Base-by-base conservation (phyloP, 2,329 filamentous ascomycete genomes). In the Talaromyces sp. region DNA sequence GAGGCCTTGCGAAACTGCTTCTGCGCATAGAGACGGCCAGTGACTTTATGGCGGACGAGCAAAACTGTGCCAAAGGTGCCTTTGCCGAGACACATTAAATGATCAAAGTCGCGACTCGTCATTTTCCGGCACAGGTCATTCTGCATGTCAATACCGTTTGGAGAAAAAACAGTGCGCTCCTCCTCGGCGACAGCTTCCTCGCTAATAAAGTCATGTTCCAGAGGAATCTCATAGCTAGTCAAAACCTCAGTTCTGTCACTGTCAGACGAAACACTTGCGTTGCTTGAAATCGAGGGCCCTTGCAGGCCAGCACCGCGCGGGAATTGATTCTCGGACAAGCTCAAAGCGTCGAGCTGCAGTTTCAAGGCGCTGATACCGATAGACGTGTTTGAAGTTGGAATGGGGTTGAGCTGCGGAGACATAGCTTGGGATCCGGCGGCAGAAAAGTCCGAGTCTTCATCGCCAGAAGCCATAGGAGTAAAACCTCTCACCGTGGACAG, bases 1-100 rank as follows among this genome's bases (percentile, higher is more conserved):
- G 92, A 96, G 0, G 96, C 95, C 78, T 99, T 99, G 75, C 93
- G 95, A 78, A 99, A 95, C 77, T 98, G 93, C 81, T 99, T 99
- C 80, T 99, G 96, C 0, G 95, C 96, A 71, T 93, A 99, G 5
- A 99, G 84, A 51, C 91, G 88, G 49, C 95, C 95, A 1, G 93
- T 97, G 32, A 86, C 80, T 57, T 86, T 87, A 78, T 99, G 93
- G 78, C 93, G 95, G 64, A 99, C 96, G 30, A 99, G 84, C 53
- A 96, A 80, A 11, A 99, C 96, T 0, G 93, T 99, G 39, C 95
- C 95, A 73, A 95, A 99, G 15, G 95, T 92, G 55, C 95, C 95
- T 73, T 98, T 98, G 61, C 96, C 96, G 25, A 99, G 87, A 75
- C 93, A 98, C 56, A 91, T 90, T 57, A 99, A 80, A 11, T 90